These are phyloP conservation scores for Cerioporus squamosus DNA, from an alignment of 1,284 basidiomycete genomes.

Conservation along the genomic window DNA sequence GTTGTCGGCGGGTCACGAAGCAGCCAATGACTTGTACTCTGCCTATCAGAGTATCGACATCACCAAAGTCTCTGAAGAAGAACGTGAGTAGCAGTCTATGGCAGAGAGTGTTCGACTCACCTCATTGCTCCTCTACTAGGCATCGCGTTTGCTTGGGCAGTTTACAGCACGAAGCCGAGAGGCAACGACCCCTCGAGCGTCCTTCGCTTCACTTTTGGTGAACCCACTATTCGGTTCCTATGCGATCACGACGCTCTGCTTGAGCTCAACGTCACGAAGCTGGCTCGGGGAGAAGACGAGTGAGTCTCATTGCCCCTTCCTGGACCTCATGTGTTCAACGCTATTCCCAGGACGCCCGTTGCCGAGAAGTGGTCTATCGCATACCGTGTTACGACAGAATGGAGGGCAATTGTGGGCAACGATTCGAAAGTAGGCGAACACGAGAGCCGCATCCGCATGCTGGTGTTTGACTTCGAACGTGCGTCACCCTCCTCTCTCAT, in stretches of 20 bases:
- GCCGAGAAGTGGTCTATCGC: neutral
- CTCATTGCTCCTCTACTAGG: conserved; percentile 4
- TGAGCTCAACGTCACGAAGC: conserved; percentile 17
- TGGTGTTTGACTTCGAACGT: conserved; percentile 28
- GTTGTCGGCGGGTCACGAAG: too few species aligned
- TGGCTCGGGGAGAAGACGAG: neutral
- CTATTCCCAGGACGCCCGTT: neutral
- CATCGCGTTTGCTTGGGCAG: conserved; percentile 19
- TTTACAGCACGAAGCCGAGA: conserved; percentile 4
- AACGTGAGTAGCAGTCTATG: too few species aligned
- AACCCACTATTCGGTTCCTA: conserved; percentile 29
- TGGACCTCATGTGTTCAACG: too few species aligned
- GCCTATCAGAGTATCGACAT: too few species aligned
- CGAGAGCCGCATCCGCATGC: conserved; percentile 27
- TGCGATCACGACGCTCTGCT: conserved; percentile 35
- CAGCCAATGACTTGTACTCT: too few species aligned
- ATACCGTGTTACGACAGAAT: conserved; percentile 26
- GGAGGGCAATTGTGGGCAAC: conserved; percentile 20
- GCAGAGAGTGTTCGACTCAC: too few species aligned
- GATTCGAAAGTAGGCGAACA: conserved; percentile 27
- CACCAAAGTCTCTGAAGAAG: too few species aligned
- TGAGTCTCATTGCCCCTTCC: too few species aligned
- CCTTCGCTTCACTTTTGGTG: conserved; percentile 27
- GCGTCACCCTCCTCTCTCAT: neutral
- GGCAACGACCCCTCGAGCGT: neutral